A percentile compares a stretch with the other conserved stretches of the same genome.
Conservation (phyloP, 2,329 filamentous ascomycete species). For the Trichoderma sp. region DNA sequence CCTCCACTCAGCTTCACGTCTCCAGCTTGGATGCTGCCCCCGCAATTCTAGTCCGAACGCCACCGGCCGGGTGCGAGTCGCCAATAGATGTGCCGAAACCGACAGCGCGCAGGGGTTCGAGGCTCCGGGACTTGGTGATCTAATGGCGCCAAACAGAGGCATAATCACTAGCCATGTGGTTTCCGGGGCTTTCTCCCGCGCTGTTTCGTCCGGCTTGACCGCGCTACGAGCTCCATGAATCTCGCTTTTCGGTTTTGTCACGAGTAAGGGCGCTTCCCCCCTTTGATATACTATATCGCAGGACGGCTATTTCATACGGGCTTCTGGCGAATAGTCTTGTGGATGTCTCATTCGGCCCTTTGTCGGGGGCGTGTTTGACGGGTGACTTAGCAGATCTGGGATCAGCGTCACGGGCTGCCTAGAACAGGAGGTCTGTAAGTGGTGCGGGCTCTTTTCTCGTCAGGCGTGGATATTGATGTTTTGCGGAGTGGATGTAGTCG, state of each 20-base stretch:
- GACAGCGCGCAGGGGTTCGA: not conserved
- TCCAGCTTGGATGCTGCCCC: not conserved
- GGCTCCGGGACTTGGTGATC: not conserved
- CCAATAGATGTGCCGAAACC: slow-evolving; percentile 10
- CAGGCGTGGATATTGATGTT: not conserved
- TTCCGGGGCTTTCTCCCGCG: not conserved
- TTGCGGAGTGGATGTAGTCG: not conserved
- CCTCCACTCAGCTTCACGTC: not conserved
- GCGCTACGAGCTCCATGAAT: not conserved
- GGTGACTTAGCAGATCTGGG: slow-evolving; percentile 5
- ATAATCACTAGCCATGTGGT: not conserved
- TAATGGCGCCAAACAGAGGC: not conserved
- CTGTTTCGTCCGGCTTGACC: not conserved
- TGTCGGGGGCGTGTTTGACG: slow-evolving; percentile 12
- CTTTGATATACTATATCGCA: not conserved
- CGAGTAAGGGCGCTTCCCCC: not conserved
- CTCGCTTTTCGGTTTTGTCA: not conserved
- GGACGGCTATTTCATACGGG: not conserved
- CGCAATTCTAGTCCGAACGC: slow-evolving; percentile 8
- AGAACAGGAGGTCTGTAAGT: slow-evolving; percentile 40
- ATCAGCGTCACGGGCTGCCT: slow-evolving; percentile 46
- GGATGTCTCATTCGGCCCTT: slow-evolving; percentile 17
- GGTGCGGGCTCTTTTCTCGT: slow-evolving; percentile 24
- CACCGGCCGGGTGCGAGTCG: not conserved
- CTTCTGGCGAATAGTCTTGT: slow-evolving; percentile 1